Base-by-base conservation (phyloP, 1,284 basidiomycete species). In the Earliella scabrosa region DNA sequence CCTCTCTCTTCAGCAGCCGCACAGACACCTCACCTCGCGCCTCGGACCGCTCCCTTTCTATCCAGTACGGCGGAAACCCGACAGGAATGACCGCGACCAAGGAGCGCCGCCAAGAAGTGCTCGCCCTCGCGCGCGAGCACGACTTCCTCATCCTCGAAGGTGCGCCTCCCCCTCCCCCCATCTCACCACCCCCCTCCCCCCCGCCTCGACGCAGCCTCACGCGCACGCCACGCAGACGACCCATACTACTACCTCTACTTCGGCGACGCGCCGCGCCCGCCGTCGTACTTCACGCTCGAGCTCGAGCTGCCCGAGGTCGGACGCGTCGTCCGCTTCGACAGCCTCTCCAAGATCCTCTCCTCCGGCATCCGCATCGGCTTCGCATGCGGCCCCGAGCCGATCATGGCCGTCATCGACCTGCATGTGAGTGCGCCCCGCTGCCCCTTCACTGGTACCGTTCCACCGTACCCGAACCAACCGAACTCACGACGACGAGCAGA, bases 131-230 rank as follows among this genome's bases (percentile, higher is more conserved):
- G 16, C 79, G 81, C 56, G 83, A 92, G 68, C 82, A 93, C 70
- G 82, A 92, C 67, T 83, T 97, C 63, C 73, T 97, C 50, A 91
- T 97, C 65, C 75, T 97, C 48, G 95, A 97, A 81, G 92, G 90
- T 83, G n/a, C n/a, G n/a, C n/a, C n/a, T n/a, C n/a, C n/a, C n/a
- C n/a, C n/a, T n/a, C n/a, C n/a, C n/a, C n/a, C n/a, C n/a, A n/a
- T n/a, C n/a, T n/a, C n/a, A n/a, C n/a, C n/a, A n/a, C n/a, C n/a
- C n/a, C n/a, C n/a, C n/a, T n/a, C n/a, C n/a, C n/a, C n/a, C n/a
- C n/a, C n/a, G n/a, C 20, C 31, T 21, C 6, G 10, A 16, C 18
- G 41, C 0, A 29, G 8, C 14, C 18, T 21, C 24, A 34, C 3
- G 6, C 20, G 26, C 6, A 20, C 21, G 10, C 34, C 13, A 7